Percentiles rank a stretch among this genome's conserved stretches.
Conservation (phyloP, 2,329 filamentous ascomycete species). For the Sporothrix globosa region DNA sequence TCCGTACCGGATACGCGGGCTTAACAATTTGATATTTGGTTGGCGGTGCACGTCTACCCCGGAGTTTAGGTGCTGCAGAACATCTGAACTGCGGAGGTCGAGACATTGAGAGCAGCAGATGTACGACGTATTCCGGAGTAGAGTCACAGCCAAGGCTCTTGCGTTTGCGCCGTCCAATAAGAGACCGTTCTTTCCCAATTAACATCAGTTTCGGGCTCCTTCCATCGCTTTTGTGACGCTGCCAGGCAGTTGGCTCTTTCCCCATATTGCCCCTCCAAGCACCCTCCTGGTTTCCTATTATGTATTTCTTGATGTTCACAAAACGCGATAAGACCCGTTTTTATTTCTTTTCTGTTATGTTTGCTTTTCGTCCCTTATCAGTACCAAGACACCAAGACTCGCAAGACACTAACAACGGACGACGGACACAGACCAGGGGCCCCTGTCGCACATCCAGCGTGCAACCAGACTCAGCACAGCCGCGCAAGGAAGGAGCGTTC, state of each 20-base stretch:
- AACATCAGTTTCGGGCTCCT: slow-evolving; percentile 9
- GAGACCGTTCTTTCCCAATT: slow-evolving; percentile 25
- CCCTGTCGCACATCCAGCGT: slow-evolving; percentile 14
- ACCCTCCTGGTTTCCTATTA: slow-evolving; percentile 42
- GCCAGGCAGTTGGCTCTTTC: slow-evolving; percentile 8
- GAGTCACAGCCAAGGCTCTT: slow-evolving; percentile 26
- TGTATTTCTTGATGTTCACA: slow-evolving; percentile 45
- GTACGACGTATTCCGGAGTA: too few species aligned
- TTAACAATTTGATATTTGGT: not conserved
- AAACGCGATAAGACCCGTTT: slow-evolving; percentile 42
- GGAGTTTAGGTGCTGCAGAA: slow-evolving; percentile 18
- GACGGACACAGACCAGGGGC: slow-evolving; percentile 14
- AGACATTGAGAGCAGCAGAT: too few species aligned
- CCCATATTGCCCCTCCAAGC: not conserved
- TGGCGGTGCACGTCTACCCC: not conserved
- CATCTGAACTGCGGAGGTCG: not conserved
- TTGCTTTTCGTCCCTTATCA: slow-evolving; percentile 35
- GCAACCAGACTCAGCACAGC: slow-evolving; percentile 12
- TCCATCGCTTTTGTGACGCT: slow-evolving; percentile 16
- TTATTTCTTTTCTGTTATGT: slow-evolving; percentile 34
- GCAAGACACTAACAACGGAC: not conserved
- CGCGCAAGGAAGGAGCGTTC: slow-evolving; percentile 25
- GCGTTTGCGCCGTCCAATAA: slow-evolving; percentile 25
- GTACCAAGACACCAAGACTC: slow-evolving; percentile 31
- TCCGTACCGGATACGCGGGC: slow-evolving; percentile 23